These are phyloP conservation scores for Sclerotiophoma versabilis DNA, from an alignment of 2,329 filamentous ascomycete species.

Conservation along the genomic window DNA sequence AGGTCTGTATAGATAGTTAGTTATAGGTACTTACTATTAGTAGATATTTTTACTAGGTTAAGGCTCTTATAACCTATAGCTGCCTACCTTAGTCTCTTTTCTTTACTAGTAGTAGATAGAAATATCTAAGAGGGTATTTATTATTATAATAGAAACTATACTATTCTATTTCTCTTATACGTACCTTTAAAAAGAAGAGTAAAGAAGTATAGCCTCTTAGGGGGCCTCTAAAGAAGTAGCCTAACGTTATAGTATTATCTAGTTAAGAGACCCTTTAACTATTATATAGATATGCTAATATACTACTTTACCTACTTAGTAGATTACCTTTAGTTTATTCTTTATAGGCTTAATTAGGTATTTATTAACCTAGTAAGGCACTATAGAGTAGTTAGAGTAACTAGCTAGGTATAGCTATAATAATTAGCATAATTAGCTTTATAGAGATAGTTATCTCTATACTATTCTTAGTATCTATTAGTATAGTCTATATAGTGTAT, in stretches of 20 bases:
- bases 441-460: no score
- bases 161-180: not conserved
- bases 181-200: not conserved
- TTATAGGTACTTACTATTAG: not conserved
- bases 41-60: not conserved
- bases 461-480: not conserved
- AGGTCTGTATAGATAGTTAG: not conserved
- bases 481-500: not conserved
- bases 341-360: not conserved
- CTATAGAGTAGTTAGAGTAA: not conserved
- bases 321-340: not conserved
- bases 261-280: not conserved
- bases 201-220: not conserved
- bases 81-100: not conserved
- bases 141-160: not conserved
- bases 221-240: not conserved
- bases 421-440: no score
- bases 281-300: not conserved
- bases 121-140: not conserved
- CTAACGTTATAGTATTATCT: not conserved
- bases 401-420: not conserved
- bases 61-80: not conserved
- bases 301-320: not conserved
- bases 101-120: not conserved
- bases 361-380: not conserved